These are phyloP conservation scores for Rhizopogon vinicolor DNA, from an alignment of 768 basidiomycete genomes.

Conservation along the genomic window DNA sequence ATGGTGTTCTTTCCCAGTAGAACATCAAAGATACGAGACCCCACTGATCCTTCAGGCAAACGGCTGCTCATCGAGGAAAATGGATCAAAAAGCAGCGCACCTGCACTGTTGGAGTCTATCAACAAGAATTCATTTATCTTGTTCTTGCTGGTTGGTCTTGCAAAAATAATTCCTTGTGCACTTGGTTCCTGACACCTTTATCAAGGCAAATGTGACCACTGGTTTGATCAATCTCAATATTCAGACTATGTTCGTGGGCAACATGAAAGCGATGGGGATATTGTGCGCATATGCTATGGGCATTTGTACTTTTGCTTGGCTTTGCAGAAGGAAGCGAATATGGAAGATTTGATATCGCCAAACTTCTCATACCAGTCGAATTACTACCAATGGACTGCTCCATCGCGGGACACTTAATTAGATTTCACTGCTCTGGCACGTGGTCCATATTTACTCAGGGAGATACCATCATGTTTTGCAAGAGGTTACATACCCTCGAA, in stretches of 20 bases:
- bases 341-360: slow-evolving; percentile 19
- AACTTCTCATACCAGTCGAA: not conserved
- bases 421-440: too few species aligned
- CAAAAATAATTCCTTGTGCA: too few species aligned
- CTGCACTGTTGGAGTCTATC: slow-evolving; percentile 67
- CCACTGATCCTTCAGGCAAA: slow-evolving; percentile 18
- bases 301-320: slow-evolving; percentile 65
- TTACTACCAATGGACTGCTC: not conserved
- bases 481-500: too few species aligned
- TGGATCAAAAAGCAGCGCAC: slow-evolving; percentile 25
- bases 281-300: slow-evolving; percentile 55
- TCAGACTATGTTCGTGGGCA: slow-evolving; percentile 72
- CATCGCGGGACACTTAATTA: not conserved
- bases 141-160: slow-evolving; percentile 71
- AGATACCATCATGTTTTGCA: too few species aligned
- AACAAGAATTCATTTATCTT: slow-evolving; percentile 76
- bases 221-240: slow-evolving; percentile 80
- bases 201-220: slow-evolving; percentile 82
- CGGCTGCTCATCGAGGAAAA: slow-evolving; percentile 21
- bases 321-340: slow-evolving; percentile 29
- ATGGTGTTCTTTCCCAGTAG: slow-evolving; percentile 57
- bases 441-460: too few species aligned
- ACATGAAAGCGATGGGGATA: slow-evolving; percentile 54
- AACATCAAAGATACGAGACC: slow-evolving; percentile 21
- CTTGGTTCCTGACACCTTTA: not conserved